Evolutionary conservation across 495 filamentous ascomycete species (phyloP), one percentile per base, ranked within the genome.

Genomic region (Hypomontagnella monticulosa): DNA sequence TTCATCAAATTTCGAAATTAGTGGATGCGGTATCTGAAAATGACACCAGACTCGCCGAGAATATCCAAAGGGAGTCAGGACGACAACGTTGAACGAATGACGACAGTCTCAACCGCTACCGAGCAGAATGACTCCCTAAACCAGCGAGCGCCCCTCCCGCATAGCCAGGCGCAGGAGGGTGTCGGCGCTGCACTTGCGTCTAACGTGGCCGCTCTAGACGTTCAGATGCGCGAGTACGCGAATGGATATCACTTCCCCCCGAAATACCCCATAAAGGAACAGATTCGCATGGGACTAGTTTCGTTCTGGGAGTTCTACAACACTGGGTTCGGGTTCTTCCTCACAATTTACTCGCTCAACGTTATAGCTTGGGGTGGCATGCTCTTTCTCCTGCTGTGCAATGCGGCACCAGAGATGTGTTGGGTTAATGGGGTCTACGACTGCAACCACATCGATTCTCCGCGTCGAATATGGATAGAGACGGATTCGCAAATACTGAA

Each of bases 361-460:
- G 83, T 95, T 2, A 81, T 96, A 4, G 92, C 91, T 7, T 97
- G 93, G 92, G 93, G 93, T 51, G 90, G 87, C 34, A 96, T 97
- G 93, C 79, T 96, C 15, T 93, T 97, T 79, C 81, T 96, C 14
- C 83, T 97, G 7, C 81, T 96, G 53, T 86, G 84, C 75, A 88
- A 90, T 67, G 92, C 89, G 10, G 81, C 85, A 0, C 88, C 91
- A 0, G 87, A 87, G 62, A 94, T 95, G 92, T 95, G 92, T 78
- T 81, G 60, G 59, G 69, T 72, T 8, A 2, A 72, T 37, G 71
- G 71, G 14, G 42, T 34, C 82, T 44, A 89, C 87, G 4, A 81
- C 70, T 95, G 91, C 80, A 81, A 90, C 76, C 79, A 90, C 71
- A 87, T 92, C 72, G 78, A 93, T 64, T 91, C 88, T 0, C 84